Percentiles rank a stretch among this genome's conserved stretches.
Evolutionary conservation across 73 alveolate species (phyloP).

Genomic region (Blepharisma stoltei): DNA sequence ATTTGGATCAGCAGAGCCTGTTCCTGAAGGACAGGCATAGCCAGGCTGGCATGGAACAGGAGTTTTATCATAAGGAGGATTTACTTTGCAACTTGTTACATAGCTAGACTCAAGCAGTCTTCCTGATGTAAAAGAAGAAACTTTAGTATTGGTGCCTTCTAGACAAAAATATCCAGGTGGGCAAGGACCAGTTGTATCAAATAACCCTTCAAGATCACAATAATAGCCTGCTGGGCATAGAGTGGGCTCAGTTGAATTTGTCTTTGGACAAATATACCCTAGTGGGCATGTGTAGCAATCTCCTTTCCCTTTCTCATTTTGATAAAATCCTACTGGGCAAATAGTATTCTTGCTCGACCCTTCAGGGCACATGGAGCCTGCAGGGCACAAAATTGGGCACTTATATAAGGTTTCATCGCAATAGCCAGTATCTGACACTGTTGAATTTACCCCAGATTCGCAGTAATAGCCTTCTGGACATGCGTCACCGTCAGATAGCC

Average conservation of each 20-base stretch:
- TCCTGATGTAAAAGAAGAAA: background rate
- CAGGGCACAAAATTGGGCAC: constrained; percentile 2
- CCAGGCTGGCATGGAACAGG: constrained; percentile 9
- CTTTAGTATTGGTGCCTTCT: background rate
- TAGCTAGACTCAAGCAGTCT: background rate
- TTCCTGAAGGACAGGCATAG: background rate
- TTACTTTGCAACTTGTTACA: background rate
- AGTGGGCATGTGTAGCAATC: background rate
- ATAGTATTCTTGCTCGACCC: no score
- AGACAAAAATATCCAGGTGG: constrained; percentile 12
- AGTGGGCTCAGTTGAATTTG: background rate
- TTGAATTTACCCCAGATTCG: background rate
- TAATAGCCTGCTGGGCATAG: constrained; percentile 21
- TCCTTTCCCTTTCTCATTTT: background rate
- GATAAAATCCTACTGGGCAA: background rate
- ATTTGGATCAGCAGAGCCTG: background rate
- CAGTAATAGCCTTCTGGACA: constrained; percentile 7
- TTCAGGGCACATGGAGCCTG: constrained; percentile 5
- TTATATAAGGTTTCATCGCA: background rate
- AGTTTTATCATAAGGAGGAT: background rate
- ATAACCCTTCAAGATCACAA: background rate
- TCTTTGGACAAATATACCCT: constrained; percentile 7
- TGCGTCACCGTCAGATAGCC: background rate
- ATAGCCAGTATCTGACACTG: no score
- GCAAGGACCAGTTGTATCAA: background rate